phyloP scores from a whole-genome alignment of 2,329 filamentous ascomycete genomes.

The Zymoseptoria passerinii region DNA sequence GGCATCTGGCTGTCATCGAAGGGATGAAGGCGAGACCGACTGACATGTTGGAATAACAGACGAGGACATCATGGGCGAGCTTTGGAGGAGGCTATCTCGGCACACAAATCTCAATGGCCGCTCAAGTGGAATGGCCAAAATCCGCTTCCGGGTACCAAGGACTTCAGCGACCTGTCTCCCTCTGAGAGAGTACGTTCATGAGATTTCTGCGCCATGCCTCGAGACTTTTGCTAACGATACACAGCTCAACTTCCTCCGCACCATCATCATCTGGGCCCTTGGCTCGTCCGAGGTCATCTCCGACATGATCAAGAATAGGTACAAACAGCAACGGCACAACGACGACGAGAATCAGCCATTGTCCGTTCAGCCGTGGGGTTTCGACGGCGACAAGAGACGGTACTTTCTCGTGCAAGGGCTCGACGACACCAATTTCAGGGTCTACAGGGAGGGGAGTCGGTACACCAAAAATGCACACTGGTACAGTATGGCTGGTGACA shows the following conservation, averaged over 20 bases:
- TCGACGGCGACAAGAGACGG: slow-evolving; percentile 79
- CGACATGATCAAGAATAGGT: slow-evolving; percentile 72
- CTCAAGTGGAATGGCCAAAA: slow-evolving; percentile 73
- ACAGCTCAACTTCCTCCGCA: slow-evolving; percentile 74
- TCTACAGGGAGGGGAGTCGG: slow-evolving; percentile 90
- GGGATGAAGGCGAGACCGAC: slow-evolving; percentile 3
- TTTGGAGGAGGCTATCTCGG: slow-evolving; percentile 81
- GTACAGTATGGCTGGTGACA: slow-evolving; percentile 86
- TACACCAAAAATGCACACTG: slow-evolving; percentile 64
- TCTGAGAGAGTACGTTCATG: slow-evolving; percentile 60
- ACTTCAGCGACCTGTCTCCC: slow-evolving; percentile 74
- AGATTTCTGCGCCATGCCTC: background rate
- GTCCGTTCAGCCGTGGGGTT: slow-evolving; percentile 84
- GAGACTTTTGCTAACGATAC: slow-evolving; percentile 18
- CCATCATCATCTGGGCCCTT: slow-evolving; percentile 79
- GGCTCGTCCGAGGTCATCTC: slow-evolving; percentile 79
- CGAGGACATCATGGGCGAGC: slow-evolving; percentile 87
- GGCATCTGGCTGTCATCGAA: background rate
- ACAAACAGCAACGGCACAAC: slow-evolving; percentile 78
- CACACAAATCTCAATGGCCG: slow-evolving; percentile 84
- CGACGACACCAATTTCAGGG: slow-evolving; percentile 86
- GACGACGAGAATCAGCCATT: slow-evolving; percentile 74
- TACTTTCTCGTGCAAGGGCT: slow-evolving; percentile 92
- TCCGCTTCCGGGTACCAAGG: slow-evolving; percentile 69
- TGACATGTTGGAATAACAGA: slow-evolving; percentile 45